Percentiles rank a stretch among this genome's conserved stretches.
Evolutionary conservation across 2,329 filamentous ascomycete genomes (phyloP).

Genomic region (Colletotrichum phormii): DNA sequence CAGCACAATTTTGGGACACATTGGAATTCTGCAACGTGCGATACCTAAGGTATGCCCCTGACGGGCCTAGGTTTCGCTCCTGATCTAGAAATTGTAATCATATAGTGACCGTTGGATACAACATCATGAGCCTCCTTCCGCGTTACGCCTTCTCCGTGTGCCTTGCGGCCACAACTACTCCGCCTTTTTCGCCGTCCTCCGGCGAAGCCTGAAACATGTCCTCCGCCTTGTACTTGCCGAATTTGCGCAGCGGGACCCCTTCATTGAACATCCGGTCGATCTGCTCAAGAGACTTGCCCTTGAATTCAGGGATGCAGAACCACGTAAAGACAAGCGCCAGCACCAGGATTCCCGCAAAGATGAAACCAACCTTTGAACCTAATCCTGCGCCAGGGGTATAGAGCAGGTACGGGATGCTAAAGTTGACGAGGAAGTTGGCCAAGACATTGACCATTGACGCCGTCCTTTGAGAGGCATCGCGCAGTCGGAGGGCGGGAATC

Average conservation of each 20-base stretch:
- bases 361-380: conserved; percentile 37
- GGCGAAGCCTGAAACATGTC: conserved; percentile 12
- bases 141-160: conserved; percentile 27
- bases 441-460: conserved; percentile 39
- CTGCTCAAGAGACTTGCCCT: conserved; percentile 42
- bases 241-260: conserved; percentile 36
- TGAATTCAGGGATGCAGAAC: conserved; percentile 40
- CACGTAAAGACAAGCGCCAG: conserved; percentile 36
- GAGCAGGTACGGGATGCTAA: conserved; percentile 38
- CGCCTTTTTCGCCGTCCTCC: conserved; percentile 11
- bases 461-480: conserved; percentile 27
- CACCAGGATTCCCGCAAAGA: conserved; percentile 38
- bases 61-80: background rate
- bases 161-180: background rate
- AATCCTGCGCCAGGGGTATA: conserved; percentile 35
- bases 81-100: background rate
- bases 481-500: conserved; percentile 40
- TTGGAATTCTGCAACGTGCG: background rate
- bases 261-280: conserved; percentile 41
- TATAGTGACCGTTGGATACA: background rate
- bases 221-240: conserved; percentile 29
- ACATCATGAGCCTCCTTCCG: background rate
- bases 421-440: conserved; percentile 39
- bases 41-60: background rate
- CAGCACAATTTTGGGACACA: background rate